These are phyloP conservation scores for Cynara cardunculus DNA, from an alignment of 129 eudicot genomes.

Conservation along the genomic window DNA sequence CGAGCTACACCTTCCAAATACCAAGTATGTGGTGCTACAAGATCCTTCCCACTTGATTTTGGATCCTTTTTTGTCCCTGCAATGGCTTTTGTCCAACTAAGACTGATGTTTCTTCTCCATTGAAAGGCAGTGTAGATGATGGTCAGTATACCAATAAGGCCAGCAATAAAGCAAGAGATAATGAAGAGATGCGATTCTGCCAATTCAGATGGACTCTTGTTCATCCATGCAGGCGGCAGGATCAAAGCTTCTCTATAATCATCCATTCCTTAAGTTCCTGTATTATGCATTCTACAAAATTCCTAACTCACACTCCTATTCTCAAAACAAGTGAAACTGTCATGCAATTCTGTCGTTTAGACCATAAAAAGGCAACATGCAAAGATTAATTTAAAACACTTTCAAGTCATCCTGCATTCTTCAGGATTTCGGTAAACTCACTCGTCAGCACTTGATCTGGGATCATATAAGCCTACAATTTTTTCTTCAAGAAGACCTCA, in stretches of 20 bases:
- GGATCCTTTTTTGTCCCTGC: slow-evolving; percentile 94
- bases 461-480: neutral
- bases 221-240: slow-evolving; percentile 56
- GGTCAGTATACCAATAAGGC: slow-evolving; percentile 80
- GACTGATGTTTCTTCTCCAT: slow-evolving; percentile 96
- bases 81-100: slow-evolving; percentile 96
- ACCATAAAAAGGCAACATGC: neutral
- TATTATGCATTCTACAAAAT: slow-evolving; percentile 12
- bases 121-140: slow-evolving; percentile 90
- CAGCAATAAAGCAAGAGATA: slow-evolving; percentile 80
- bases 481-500: neutral
- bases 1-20: slow-evolving; percentile 66
- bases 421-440: neutral
- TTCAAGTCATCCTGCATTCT: slow-evolving; percentile 17
- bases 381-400: neutral
- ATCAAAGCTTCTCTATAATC: slow-evolving; percentile 59
- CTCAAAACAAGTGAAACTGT: neutral
- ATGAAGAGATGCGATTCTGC: slow-evolving; percentile 68
- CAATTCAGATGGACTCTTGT: slow-evolving; percentile 52
- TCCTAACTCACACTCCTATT: slow-evolving; percentile 6
- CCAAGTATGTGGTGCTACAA: slow-evolving; percentile 84
- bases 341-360: neutral
- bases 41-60: slow-evolving; percentile 60
- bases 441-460: neutral
- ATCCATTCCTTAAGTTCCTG: slow-evolving; percentile 52